Evolutionary conservation across 2,329 filamentous ascomycete genomes (phyloP).

Genomic region (Furcasterigmium sp.): DNA sequence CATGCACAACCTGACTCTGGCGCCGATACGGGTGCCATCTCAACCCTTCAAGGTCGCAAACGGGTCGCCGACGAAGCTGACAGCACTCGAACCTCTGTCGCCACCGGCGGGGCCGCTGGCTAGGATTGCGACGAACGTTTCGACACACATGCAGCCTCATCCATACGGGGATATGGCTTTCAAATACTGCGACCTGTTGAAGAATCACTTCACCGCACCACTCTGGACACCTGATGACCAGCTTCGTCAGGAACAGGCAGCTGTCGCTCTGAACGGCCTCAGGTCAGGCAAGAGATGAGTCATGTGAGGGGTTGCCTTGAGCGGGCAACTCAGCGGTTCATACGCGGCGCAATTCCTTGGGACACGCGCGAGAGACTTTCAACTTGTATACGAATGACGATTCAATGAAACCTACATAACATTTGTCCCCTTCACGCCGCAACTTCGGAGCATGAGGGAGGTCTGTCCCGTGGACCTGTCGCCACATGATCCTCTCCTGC

Average conservation of each 20-base stretch:
- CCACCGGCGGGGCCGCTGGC: conserved; percentile 5
- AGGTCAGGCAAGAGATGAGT: neutral
- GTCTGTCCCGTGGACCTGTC: no score
- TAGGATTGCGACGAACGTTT: neutral
- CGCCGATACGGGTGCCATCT: neutral
- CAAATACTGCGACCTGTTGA: conserved; percentile 1
- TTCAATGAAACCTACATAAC: no score
- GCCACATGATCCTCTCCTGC: no score
- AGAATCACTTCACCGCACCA: neutral
- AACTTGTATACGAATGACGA: no score
- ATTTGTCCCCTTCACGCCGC: no score
- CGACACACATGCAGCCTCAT: conserved; percentile 1
- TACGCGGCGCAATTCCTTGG: no score
- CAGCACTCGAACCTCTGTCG: conserved; percentile 8
- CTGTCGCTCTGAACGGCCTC: neutral
- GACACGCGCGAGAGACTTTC: no score
- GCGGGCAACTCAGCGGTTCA: no score
- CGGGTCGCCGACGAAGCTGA: neutral
- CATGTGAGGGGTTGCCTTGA: no score
- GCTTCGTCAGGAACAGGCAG: conserved; percentile 4
- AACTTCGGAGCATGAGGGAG: no score
- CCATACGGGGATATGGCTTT: conserved; percentile 1
- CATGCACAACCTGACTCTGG: conserved; percentile 2
- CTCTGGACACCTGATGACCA: conserved; percentile 8
- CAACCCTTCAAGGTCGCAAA: neutral